Base-by-base conservation (phyloP, 1,284 basidiomycete species). In the Ganoderma multipileum region DNA sequence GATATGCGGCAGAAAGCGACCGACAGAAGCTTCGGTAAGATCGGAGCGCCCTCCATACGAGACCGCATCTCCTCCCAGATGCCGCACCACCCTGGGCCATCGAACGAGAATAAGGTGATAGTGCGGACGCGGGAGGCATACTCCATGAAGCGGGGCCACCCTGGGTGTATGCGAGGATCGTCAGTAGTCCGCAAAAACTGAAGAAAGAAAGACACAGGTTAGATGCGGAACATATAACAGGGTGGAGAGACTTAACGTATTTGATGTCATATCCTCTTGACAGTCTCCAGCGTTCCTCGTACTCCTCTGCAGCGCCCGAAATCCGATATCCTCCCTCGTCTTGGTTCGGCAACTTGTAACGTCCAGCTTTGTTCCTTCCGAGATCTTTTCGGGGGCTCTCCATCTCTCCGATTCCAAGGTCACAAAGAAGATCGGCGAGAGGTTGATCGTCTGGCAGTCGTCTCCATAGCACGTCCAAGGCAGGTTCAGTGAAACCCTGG, bases 61-160 rank as follows among this genome's bases (percentile, higher is more conserved):
- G 55, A 58, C n/a, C 18, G 33, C 20, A 58, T 5, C 9, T 58
- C 33, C 20, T 23, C 33, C 55, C 55, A 58, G 7, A 58, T 28
- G 9, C 11, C n/a, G 7, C 28, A 58, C 55, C 55, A 58, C 3
- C 3, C 18, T 30, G 55, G 55, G 33, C 33, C 33, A n/a, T 58
- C 55, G 33, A 58, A 58, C 20, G 55, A 33, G 33, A 36, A 58
- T 9, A 58, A 30, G n/a, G 55, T 58, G 33, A 58, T 58, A 12
- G 30, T 20, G 33, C 55, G 55, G n/a, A 58, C 55, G n/a, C 30
- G 30, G 3, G 55, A 58, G 1, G 33, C 20, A 14, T 58, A 58
- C 33, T 33, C 20, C 30, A 33, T 16, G 55, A 58, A 58, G 6
- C 55, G 30, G 3, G 18, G 16, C 55, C 55, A 58, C 6, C 30